Evolutionary conservation across 2,329 filamentous ascomycete species (phyloP).

Genomic region (Achaetomium macrosporum): DNA sequence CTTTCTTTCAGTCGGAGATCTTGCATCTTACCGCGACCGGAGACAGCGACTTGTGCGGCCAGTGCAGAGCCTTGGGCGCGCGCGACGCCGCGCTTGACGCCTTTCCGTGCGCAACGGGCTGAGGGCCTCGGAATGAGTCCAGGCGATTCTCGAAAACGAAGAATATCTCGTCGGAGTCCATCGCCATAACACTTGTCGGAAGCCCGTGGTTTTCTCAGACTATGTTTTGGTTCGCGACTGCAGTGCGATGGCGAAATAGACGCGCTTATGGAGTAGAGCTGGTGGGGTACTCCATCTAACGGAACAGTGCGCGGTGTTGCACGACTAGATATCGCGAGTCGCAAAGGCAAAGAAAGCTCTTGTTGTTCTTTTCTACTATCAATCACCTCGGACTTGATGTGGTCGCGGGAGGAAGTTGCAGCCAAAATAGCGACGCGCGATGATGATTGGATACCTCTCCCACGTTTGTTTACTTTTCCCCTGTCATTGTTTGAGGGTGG

Average conservation of each 20-base stretch:
- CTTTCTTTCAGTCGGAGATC: conserved; percentile 20
- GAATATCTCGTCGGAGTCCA: conserved; percentile 17
- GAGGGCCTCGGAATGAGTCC: conserved; percentile 66
- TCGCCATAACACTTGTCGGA: background rate
- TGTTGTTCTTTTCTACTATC: no score
- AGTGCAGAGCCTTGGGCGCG: conserved; percentile 54
- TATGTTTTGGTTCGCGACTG: background rate
- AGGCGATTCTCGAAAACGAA: conserved; percentile 65
- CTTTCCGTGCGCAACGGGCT: conserved; percentile 61
- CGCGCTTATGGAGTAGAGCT: background rate
- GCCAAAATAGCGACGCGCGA: conserved; percentile 6
- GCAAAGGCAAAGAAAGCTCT: background rate
- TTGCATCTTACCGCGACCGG: conserved; percentile 53
- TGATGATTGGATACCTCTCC: conserved; percentile 16
- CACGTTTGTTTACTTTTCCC: conserved; percentile 26
- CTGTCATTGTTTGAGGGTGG: background rate
- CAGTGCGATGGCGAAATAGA: background rate
- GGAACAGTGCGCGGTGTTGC: no score
- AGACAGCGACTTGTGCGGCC: conserved; percentile 70
- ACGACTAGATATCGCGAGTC: no score
- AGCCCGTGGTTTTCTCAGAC: background rate
- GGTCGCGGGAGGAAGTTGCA: conserved; percentile 13
- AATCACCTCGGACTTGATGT: background rate
- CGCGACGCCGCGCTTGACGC: conserved; percentile 56
- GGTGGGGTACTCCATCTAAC: background rate